These are phyloP conservation scores for Coffea humblotiana DNA, from an alignment of 305 asterid species.

Conservation along the genomic window DNA sequence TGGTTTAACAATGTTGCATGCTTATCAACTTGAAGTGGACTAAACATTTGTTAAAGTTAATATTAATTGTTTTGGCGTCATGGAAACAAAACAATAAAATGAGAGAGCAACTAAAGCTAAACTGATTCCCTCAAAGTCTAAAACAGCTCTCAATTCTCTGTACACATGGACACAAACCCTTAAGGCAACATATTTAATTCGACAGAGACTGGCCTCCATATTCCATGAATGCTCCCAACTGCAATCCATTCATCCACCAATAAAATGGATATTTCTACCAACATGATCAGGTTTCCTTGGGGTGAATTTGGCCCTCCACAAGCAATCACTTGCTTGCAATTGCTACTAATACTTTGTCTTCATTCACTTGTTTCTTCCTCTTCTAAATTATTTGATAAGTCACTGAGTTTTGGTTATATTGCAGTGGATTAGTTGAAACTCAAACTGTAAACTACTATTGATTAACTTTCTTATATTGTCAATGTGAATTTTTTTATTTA, in stretches of 20 bases:
- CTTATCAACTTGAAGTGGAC: neutral
- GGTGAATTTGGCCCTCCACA: neutral
- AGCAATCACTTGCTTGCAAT: neutral
- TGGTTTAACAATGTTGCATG: neutral
- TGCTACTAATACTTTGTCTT: neutral
- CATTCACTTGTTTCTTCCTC: neutral
- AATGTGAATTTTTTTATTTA: too few species aligned
- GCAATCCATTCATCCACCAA: neutral
- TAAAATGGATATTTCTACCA: conserved; percentile 6
- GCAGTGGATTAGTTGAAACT: neutral
- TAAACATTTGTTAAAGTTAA: neutral
- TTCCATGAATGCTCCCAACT: conserved; percentile 14
- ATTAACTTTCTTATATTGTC: too few species aligned
- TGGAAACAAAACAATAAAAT: neutral
- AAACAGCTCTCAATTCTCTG: neutral
- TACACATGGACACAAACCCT: neutral
- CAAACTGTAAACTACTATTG: neutral
- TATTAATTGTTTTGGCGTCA: neutral
- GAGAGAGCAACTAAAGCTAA: neutral
- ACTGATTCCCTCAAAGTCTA: neutral
- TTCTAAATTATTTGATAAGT: neutral
- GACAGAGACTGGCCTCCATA: conserved; percentile 15
- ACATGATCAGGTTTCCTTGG: neutral
- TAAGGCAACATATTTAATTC: conserved; percentile 9
- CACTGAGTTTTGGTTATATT: neutral